A percentile compares a stretch with the other conserved stretches of the same genome.
These are phyloP conservation scores for Metschnikowia cubensis DNA, from an alignment of 805 yeast species.

Conservation along the genomic window DNA sequence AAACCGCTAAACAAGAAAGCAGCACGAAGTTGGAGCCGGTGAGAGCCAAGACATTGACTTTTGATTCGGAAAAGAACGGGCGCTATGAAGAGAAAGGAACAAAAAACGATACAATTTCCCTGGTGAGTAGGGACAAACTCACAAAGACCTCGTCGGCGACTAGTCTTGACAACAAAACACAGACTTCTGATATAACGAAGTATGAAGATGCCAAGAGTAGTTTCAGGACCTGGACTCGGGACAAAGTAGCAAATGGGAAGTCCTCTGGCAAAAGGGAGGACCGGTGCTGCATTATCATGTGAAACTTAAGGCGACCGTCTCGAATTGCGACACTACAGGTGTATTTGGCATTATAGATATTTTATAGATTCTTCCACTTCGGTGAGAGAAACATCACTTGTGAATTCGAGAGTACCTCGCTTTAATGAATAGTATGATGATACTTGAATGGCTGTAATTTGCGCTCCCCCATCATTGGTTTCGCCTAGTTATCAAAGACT, in stretches of 20 bases:
- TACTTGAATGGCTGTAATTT: not conserved
- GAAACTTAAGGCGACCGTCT: not conserved
- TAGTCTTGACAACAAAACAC: not conserved
- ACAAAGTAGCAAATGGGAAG: not conserved
- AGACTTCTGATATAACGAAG: not conserved
- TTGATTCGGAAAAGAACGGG: not conserved
- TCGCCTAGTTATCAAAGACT: not conserved
- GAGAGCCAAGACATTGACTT: not conserved
- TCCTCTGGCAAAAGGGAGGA: slow-evolving; percentile 1
- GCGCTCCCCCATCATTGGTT: not conserved
- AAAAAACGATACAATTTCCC: not conserved
- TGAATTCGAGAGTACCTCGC: not conserved
- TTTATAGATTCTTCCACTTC: slow-evolving; percentile 1
- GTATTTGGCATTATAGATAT: not conserved
- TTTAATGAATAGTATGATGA: not conserved
- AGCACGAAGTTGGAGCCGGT: not conserved
- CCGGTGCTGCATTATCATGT: slow-evolving; percentile 21
- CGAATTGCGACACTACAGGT: slow-evolving; percentile 1
- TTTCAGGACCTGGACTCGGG: not conserved
- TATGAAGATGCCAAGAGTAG: not conserved
- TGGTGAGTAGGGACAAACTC: not conserved
- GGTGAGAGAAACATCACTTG: slow-evolving; percentile 1
- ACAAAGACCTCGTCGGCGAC: not conserved
- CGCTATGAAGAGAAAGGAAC: not conserved
- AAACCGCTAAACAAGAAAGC: not conserved